A percentile compares a stretch with the other conserved stretches of the same genome.
phyloP scores from a whole-genome alignment of 177 flowering plant species.

The Vitis hybrid region DNA sequence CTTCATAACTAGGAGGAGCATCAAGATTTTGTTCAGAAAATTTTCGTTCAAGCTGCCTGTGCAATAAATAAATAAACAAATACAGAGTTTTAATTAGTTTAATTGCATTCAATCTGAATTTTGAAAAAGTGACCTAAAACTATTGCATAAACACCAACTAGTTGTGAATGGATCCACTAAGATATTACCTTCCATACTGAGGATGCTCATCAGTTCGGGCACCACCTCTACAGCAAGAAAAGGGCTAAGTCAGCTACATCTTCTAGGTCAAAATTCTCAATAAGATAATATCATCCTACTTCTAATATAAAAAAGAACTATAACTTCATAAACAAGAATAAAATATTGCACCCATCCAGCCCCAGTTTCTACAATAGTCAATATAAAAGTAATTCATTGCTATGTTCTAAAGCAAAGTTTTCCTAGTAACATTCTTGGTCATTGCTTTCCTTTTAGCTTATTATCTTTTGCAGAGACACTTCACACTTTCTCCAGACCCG shows the following conservation, averaged over 20 bases:
- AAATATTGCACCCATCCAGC: background rate
- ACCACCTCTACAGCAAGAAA: constrained; percentile 52
- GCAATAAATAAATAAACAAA: constrained; percentile 5
- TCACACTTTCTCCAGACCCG: too few species aligned
- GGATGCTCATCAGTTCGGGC: constrained; percentile 65
- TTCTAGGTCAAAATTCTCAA: background rate
- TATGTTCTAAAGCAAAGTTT: background rate
- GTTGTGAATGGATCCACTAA: background rate
- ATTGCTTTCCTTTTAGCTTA: too few species aligned
- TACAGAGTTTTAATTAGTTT: background rate
- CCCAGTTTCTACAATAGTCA: background rate
- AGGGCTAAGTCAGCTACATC: background rate
- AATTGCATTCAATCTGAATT: too few species aligned
- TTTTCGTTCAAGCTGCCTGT: constrained; percentile 55
- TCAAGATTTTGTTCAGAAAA: constrained; percentile 73
- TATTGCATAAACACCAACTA: background rate
- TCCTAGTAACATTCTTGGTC: too few species aligned
- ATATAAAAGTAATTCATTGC: background rate
- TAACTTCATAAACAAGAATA: background rate
- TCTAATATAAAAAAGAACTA: background rate
- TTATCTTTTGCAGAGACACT: too few species aligned
- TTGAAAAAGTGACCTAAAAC: background rate
- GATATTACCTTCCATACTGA: constrained; percentile 72
- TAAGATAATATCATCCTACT: background rate
- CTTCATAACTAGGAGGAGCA: constrained; percentile 95